Base-by-base conservation (phyloP, 805 yeast species). In the Nakazawaea pomicola region DNA sequence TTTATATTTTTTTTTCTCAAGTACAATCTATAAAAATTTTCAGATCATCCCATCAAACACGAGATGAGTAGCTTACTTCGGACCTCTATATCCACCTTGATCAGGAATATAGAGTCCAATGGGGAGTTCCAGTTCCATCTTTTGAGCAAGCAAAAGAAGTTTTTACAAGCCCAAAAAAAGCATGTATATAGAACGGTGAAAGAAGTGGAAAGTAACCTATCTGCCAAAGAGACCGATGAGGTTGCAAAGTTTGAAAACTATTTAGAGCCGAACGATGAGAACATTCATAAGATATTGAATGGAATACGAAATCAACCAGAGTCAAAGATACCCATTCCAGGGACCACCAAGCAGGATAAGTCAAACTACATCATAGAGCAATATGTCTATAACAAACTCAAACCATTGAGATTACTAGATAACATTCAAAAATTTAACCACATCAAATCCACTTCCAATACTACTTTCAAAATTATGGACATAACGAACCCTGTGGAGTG, bases 401-500 rank as follows among this genome's bases (percentile, higher is more conserved):
- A 59, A 45, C 66, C 67, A 4, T 45, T 43, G 30, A 45, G 51
- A 24, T 38, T 56, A 18, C 59, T 56, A 27, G 45, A 51, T 33
- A 61, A 62, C 41, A 49, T 50, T 16, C 59, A 56, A 43, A 61
- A 62, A 40, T 61, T 53, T 43, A 59, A 60, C 44, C 57, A 53
- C 25, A 33, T 42, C 12, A 42, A 37, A 19, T 23, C 45, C 14
- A 37, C 41, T 11, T 36, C 41, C 19, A 60, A 61, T 38, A 43
- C 61, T 12, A 61, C 65, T 2, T 46, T 59, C 41, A 60, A 60
- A 40, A 54, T 60, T 3, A 56, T 63, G 50, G 78, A 76, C 49
- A 61, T 79, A 18, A 57, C 70, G 14, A 69, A 78, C 47, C 93
- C 93, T 0, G 74, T 74, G 8, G 79, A 79, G 48, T 84, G 95